Base-by-base conservation (phyloP, 805 yeast genomes). In the Saturnispora mendoncae region DNA sequence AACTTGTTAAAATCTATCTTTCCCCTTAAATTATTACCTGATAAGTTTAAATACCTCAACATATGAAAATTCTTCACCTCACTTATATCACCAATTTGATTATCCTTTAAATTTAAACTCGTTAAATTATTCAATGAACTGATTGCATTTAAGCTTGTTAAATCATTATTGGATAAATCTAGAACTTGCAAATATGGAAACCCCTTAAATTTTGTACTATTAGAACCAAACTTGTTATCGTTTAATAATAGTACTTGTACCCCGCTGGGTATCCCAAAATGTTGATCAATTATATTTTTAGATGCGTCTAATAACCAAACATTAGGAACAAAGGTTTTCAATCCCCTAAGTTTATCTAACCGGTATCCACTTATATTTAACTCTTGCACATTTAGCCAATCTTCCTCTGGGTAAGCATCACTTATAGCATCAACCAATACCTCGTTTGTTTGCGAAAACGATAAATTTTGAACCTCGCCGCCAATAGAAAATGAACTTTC, bases 371-470 rank as follows among this genome's bases (percentile, higher is more conserved):
- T 46, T 15, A 74, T 49, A 27, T 58, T 55, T n/a, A 74, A 58
- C 17, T 59, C 61, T 8, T 45, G 51, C 2, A 74, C 54, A 12
- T 48, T 47, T 26, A 63, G 61, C 80, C 80, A 74, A 37, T 63
- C 57, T 3, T 60, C 59, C 19, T 60, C 53, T 2, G 72, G 62
- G 37, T 69, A 56, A 3, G 55, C 50, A 28, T 68, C 69, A 1
- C 73, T 71, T 21, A 74, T 64, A 3, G 69, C 62, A 6, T 72
- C 58, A 4, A 72, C 72, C 29, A 74, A 51, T 12, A 57, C 57
- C 37, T 55, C 62, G 42, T 66, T 66, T 0, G 73, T 63, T 46
- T 71, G 70, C 2, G 76, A 61, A 48, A 74, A 74, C 3, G 78
- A 68, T 3, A 70, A 40, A 35, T 71, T 70, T 3, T 20, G 20